Base-by-base conservation (phyloP, 2,329 filamentous ascomycete genomes). In the Fusarium sp. region DNA sequence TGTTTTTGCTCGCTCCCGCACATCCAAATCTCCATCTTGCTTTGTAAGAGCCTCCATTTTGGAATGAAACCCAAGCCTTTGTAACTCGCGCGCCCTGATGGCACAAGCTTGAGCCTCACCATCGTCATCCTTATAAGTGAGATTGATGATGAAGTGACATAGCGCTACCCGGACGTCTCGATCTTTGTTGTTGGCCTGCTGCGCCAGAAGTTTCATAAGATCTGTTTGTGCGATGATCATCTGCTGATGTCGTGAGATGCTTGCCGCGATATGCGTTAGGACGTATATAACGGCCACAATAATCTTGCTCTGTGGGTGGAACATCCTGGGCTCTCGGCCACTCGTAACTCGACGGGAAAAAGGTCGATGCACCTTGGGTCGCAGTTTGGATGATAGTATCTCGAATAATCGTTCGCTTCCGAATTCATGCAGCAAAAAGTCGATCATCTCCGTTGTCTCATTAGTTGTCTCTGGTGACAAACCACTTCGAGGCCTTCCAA, bases 211-310 rank as follows among this genome's bases (percentile, higher is more conserved):
- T 77, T 89, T 90, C 68, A 98, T 87, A 9, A 98, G 85, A 18
- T 92, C 89, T 5, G 90, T 92, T 81, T 98, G 95, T 7, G 91
- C 87, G 59, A 97, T 90, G 17, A 97, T 87, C 22, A 94, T 84
- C 78, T 95, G 91, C 63, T 94, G 91, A 82, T 98, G 94, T 36
- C 90, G 88, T 7, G 94, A 91, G 18, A 91, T 86, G 73, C 94
- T 94, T 15, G 95, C 96, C 24, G 95, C 94, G 77, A 98, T 90
- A 83, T 98, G 95, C 20, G 96, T 92, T 55, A 98, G 87, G 64
- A 98, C 91, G 80, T 91, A 96, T 35, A 94, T 90, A 17, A 96
- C 92, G 6, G 93, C 89, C 77, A 90, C 89, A 58, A 98, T 88
- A 70, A 98, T 93, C 81, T 94, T 93, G 30, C 87, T 80, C 72